phyloP scores from a whole-genome alignment of 2,329 filamentous ascomycete genomes.

The Alternaria sp. region DNA sequence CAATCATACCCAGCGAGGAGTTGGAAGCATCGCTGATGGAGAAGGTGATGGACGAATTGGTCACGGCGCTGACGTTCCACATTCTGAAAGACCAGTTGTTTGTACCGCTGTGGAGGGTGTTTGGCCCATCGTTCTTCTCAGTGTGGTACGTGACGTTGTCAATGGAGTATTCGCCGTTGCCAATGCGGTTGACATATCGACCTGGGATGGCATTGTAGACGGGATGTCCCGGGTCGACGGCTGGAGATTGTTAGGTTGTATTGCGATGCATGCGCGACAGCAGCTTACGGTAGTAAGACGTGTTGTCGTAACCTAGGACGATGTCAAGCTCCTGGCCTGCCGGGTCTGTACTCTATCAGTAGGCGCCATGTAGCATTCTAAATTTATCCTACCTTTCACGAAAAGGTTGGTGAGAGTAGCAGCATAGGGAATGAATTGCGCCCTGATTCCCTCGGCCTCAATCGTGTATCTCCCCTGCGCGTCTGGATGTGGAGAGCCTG shows the following conservation, averaged over 20 bases:
- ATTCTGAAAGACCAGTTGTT: slow-evolving; percentile 43
- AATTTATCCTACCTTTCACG: slow-evolving; percentile 31
- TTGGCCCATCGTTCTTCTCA: slow-evolving; percentile 40
- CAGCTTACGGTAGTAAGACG: slow-evolving; percentile 41
- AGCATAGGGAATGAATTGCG: slow-evolving; percentile 45
- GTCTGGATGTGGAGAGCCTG: slow-evolving; percentile 28
- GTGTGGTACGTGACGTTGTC: slow-evolving; percentile 37
- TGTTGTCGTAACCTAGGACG: slow-evolving; percentile 44
- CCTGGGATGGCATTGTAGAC: slow-evolving; percentile 46
- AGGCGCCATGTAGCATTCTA: background rate
- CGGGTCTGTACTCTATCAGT: slow-evolving; percentile 32
- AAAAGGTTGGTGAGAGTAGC: slow-evolving; percentile 44
- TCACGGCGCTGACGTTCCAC: slow-evolving; percentile 38
- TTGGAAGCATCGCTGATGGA: slow-evolving; percentile 38
- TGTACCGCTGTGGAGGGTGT: slow-evolving; percentile 42
- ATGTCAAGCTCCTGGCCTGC: slow-evolving; percentile 39
- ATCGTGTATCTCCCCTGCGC: slow-evolving; percentile 37
- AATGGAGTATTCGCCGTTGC: slow-evolving; percentile 38
- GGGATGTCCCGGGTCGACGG: slow-evolving; percentile 43
- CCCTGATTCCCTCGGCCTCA: slow-evolving; percentile 38
- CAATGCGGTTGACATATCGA: slow-evolving; percentile 44
- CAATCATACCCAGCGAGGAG: slow-evolving; percentile 39
- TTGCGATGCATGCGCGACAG: background rate
- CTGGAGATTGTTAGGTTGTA: slow-evolving; percentile 22
- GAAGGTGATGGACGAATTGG: slow-evolving; percentile 40